A percentile compares a stretch with the other conserved stretches of the same genome.
Conservation (phyloP, 1,284 basidiomycete species). For the Cerrena zonata region DNA sequence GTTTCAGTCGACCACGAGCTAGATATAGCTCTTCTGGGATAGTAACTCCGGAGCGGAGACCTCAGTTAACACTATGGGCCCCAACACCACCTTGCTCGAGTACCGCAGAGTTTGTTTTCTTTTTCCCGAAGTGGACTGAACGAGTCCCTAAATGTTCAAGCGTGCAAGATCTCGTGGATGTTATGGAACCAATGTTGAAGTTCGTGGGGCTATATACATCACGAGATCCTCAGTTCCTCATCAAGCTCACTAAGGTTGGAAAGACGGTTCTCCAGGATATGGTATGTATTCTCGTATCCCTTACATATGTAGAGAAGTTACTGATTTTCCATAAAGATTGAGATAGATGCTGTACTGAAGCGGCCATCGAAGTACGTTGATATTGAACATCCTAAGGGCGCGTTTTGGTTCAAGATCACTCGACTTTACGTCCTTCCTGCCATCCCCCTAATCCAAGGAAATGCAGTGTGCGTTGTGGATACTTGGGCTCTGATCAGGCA, state of each 20-base stretch:
- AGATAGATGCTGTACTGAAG: constrained; percentile 49
- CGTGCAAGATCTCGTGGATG: constrained; percentile 64
- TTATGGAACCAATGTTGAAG: constrained; percentile 70
- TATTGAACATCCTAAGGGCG: constrained; percentile 48
- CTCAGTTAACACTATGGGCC: constrained; percentile 59
- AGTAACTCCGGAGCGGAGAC: constrained; percentile 50
- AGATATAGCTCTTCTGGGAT: constrained; percentile 57
- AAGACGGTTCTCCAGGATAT: constrained; percentile 41
- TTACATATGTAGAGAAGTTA: not conserved
- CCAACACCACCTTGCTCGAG: constrained; percentile 74
- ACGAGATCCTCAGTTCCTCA: constrained; percentile 61
- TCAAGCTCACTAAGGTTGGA: constrained; percentile 57
- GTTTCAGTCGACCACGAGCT: constrained; percentile 56
- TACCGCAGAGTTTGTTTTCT: constrained; percentile 75
- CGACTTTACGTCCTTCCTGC: constrained; percentile 83
- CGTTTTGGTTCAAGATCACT: constrained; percentile 79
- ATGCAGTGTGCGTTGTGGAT: constrained; percentile 81
- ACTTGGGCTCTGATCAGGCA: constrained; percentile 81
- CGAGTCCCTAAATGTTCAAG: constrained; percentile 61
- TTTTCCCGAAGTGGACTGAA: constrained; percentile 80
- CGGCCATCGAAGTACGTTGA: constrained; percentile 47
- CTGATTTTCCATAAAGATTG: not conserved
- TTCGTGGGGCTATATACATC: constrained; percentile 74
- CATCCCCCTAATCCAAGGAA: constrained; percentile 78
- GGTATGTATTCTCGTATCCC: constrained; percentile 29